These are phyloP conservation scores for Acanthamoeba culbertsoni DNA, from an alignment of 208 protist species.

Conservation along the genomic window DNA sequence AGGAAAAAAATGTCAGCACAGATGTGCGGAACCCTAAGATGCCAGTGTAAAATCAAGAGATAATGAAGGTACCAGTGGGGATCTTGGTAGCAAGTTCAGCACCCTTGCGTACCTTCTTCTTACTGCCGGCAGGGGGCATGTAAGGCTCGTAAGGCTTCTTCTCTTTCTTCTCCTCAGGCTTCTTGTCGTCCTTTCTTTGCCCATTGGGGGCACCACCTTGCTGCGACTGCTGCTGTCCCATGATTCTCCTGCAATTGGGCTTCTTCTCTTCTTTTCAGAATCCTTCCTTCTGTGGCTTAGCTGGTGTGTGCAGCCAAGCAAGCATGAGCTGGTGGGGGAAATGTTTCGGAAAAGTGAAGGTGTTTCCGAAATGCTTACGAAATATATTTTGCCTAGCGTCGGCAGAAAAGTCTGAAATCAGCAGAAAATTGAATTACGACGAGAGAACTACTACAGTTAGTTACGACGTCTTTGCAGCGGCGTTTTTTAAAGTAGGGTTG, in stretches of 20 bases:
- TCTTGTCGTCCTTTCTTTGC: conserved; percentile 16
- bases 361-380: neutral
- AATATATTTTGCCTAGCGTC: neutral
- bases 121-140: neutral
- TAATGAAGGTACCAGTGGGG: neutral
- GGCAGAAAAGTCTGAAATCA: neutral
- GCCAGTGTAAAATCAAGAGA: neutral
- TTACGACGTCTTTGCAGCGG: too few relatives aligned
- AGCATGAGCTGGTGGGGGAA: neutral
- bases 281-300: neutral
- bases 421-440: neutral
- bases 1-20: neutral
- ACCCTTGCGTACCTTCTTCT: conserved; percentile 9
- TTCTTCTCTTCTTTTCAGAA: neutral
- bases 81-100: neutral
- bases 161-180: conserved; percentile 39
- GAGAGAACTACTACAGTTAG: too few relatives aligned
- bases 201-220: neutral
- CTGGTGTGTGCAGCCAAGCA: neutral
- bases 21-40: neutral
- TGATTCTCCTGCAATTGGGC: neutral
- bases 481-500: too few relatives aligned
- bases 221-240: conserved; percentile 40
- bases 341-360: neutral
- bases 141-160: conserved; percentile 9